Percentiles rank a stretch among this genome's conserved stretches.
Evolutionary conservation across 768 basidiomycete genomes (phyloP).

Genomic region (Serendipita indica): DNA sequence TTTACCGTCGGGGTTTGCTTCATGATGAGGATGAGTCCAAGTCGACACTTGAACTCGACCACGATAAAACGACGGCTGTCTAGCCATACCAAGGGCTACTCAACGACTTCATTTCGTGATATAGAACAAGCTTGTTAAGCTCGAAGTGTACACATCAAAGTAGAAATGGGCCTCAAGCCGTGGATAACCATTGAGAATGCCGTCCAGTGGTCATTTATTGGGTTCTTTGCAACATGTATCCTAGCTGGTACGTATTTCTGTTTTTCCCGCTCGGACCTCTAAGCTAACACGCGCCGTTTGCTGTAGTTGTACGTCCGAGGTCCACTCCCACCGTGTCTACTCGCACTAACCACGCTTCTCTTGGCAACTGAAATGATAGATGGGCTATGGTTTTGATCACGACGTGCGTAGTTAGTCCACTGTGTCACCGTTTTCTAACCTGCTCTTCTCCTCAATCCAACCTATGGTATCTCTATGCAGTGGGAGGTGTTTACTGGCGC

Average conservation of each 20-base stretch:
- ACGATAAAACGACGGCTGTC: neutral
- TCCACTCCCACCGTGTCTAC: too few species aligned
- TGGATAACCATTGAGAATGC: constrained; percentile 6
- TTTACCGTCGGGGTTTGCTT: too few species aligned
- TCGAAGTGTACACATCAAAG: too few species aligned
- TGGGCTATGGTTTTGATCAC: constrained; percentile 14
- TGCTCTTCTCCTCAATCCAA: neutral
- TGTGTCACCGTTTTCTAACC: neutral
- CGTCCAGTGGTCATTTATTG: constrained; percentile 21
- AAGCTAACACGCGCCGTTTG: neutral
- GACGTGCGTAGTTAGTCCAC: neutral
- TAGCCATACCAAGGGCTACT: neutral
- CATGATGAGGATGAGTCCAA: neutral
- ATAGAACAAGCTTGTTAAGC: neutral
- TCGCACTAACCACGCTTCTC: neutral
- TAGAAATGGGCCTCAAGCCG: constrained; percentile 8
- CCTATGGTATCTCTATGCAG: too few species aligned
- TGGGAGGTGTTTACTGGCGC: constrained; percentile 26
- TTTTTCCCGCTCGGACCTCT: neutral
- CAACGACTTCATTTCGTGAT: neutral
- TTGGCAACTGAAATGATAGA: constrained; percentile 2
- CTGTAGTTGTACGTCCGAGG: constrained; percentile 12
- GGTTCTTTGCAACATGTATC: constrained; percentile 24
- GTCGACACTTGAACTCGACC: neutral
- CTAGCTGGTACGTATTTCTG: constrained; percentile 16